These are phyloP conservation scores for Udeniomyces megalosporus DNA, from an alignment of 768 basidiomycete species.

Conservation along the genomic window DNA sequence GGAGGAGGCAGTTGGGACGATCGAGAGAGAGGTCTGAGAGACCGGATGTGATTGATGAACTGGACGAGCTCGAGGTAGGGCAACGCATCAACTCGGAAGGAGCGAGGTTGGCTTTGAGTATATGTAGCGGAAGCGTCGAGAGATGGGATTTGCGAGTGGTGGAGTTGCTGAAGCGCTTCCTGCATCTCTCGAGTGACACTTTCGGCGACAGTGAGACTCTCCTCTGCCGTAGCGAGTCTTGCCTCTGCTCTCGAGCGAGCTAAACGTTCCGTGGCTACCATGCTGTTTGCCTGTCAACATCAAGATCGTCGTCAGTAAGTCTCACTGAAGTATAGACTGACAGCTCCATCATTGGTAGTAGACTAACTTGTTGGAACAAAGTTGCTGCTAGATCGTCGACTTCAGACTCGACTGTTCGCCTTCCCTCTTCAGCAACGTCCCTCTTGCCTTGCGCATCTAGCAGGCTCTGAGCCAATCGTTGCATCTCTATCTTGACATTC, in stretches of 20 bases:
- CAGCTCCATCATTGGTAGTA: not conserved
- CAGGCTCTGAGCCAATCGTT: constrained; percentile 82
- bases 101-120: not conserved
- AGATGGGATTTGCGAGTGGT: not conserved
- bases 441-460: constrained; percentile 83
- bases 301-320: not conserved
- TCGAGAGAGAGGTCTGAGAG: constrained; percentile 45
- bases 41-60: constrained; percentile 61
- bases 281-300: constrained; percentile 65
- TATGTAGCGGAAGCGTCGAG: not conserved
- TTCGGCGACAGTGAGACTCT: constrained; percentile 63
- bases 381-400: constrained; percentile 82
- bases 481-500: constrained; percentile 81
- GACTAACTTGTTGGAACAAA: constrained; percentile 46
- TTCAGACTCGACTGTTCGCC: constrained; percentile 73
- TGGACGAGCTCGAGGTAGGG: constrained; percentile 66
- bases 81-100: constrained; percentile 39
- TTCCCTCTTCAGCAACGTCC: constrained; percentile 74
- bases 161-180: constrained; percentile 59
- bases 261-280: constrained; percentile 89
- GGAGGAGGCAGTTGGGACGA: constrained; percentile 27
- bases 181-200: constrained; percentile 74
- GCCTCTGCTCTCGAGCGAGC: constrained; percentile 50
- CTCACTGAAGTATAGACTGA: not conserved
- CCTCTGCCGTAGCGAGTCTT: constrained; percentile 59